Conservation (phyloP, 768 basidiomycete genomes). For the Xerocomellus dryophilus region DNA sequence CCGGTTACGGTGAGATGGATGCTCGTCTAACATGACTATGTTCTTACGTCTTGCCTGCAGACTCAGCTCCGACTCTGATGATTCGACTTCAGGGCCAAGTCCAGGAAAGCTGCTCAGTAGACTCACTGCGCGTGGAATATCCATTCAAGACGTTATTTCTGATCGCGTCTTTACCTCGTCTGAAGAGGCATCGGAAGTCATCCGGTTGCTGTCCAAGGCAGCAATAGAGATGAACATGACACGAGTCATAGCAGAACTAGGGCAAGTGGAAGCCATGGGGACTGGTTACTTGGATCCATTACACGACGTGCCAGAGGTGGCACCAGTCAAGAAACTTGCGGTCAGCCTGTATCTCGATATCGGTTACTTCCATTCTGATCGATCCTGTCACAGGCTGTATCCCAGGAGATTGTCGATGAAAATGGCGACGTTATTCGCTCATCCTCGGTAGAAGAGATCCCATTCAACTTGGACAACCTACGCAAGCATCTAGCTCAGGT, state of each 20-base stretch:
- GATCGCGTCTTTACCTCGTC: constrained; percentile 54
- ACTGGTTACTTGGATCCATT: constrained; percentile 40
- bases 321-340: constrained; percentile 52
- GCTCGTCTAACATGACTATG: not conserved
- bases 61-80: constrained; percentile 36
- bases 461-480: constrained; percentile 73
- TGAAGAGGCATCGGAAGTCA: constrained; percentile 53
- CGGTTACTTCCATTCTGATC: not conserved
- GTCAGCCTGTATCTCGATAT: constrained; percentile 24
- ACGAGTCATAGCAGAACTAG: constrained; percentile 53
- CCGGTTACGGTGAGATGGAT: constrained; percentile 46
- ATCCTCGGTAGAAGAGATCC: constrained; percentile 40
- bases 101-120: constrained; percentile 39
- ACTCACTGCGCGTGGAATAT: constrained; percentile 48
- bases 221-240: constrained; percentile 56
- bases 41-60: constrained; percentile 30
- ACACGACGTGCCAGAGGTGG: constrained; percentile 54
- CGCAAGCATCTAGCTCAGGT: constrained; percentile 66
- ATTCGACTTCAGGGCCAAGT: constrained; percentile 13
- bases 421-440: constrained; percentile 22
- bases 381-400: constrained; percentile 9
- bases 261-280: constrained; percentile 49
- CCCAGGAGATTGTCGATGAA: constrained; percentile 21
- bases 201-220: constrained; percentile 54
- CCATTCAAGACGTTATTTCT: constrained; percentile 50